Base-by-base conservation (phyloP, 441 rosid species). In the Manihot esculenta region DNA sequence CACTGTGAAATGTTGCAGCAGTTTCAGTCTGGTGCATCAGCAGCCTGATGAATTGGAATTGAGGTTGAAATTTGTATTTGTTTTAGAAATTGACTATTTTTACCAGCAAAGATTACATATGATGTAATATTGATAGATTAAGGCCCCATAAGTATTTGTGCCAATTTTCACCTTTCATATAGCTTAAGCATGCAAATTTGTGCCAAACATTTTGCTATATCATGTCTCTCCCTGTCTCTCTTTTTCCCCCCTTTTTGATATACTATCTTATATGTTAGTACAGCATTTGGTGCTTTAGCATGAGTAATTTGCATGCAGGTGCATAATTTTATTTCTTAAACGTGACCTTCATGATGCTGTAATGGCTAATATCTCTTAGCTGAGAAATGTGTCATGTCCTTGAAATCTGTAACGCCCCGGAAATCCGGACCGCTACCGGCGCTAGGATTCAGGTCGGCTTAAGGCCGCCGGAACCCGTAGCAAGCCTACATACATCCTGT, bases 1-100 rank as follows among this genome's bases (percentile, higher is more conserved):
- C 94, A 92, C 66, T 94, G 99, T 26, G 92, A 92, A 27, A 76
- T 90, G 96, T 78, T 87, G 88, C 66, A 81, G 81, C 82, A 84
- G 71, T 94, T 85, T 73, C 83, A 84, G 62, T 53, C 76, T 20
- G 35, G 51, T 77, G 72, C 68, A 13, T n/a, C 76, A 10, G 82
- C 81, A 20, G 89, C 88, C 76, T 82, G 84, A 81, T 70, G 74
- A 60, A 53, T 65, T 53, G 54, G 68, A 69, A 48, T 66, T 64
- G 54, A 85, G 90, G 90, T 86, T 79, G 38, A 68, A 44, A 47
- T 67, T 69, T 45, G 38, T 66, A 54, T 60, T 62, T 76, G 18
- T 51, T 61, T 53, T 68, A 57, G 48, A 62, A 58, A 17, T 33
- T 71, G 27, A 12, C 11, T 27, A 63, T 42, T 64, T 64, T 59